phyloP scores from a whole-genome alignment of 257 asterid species.

The Solanum peruvianum region DNA sequence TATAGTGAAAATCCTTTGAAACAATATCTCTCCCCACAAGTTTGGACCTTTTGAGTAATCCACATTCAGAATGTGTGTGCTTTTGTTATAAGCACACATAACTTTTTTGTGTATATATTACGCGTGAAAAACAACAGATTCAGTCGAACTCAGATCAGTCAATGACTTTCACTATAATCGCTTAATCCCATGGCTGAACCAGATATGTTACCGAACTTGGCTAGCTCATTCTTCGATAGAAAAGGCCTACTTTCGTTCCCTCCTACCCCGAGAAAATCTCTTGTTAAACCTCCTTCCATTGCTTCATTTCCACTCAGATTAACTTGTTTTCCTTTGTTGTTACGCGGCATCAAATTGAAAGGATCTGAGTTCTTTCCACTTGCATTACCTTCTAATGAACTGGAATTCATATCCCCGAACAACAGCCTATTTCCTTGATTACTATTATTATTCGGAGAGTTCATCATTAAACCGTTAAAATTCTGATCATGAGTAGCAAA shows the following conservation, averaged over 20 bases:
- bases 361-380: not conserved
- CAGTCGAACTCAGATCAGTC: not conserved
- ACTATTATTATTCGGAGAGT: not conserved
- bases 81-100: not conserved
- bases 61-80: not conserved
- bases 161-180: not conserved
- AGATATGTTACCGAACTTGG: not conserved
- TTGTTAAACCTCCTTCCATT: not conserved
- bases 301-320: not conserved
- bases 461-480: not conserved
- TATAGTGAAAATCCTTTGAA: not conserved
- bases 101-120: not conserved
- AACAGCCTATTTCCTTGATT: not conserved
- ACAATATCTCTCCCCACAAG: not conserved
- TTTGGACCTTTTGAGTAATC: not conserved
- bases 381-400: not conserved
- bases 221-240: not conserved
- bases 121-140: not conserved
- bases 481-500: not conserved
- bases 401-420: not conserved
- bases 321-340: conserved; percentile 5
- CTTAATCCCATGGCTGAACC: not conserved
- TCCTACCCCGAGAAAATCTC: conserved; percentile 5
- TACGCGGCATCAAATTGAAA: not conserved
- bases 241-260: not conserved